Base-by-base conservation (phyloP, 2,329 filamentous ascomycete genomes). In the Pyrenophora teres region DNA sequence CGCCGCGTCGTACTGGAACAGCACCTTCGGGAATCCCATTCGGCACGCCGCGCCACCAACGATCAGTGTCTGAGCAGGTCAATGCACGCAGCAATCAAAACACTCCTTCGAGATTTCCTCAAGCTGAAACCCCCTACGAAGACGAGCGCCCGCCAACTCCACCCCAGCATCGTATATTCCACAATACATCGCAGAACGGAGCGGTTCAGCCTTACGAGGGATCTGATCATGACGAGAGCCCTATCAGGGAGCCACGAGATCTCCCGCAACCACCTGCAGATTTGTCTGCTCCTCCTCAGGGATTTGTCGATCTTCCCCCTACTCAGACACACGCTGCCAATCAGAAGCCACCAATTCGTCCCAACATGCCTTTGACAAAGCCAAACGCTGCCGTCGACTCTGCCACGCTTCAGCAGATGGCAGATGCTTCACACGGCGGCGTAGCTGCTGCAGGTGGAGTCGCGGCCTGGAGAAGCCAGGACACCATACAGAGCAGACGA, bases 351-450 rank as follows among this genome's bases (percentile, higher is more conserved):
- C 78, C 80, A 1, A 85, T 83, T 52, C 84, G 84, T 56, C 89
- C 89, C 0, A 85, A 89, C 62, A 85, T 90, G 51, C 87, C 90
- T 68, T 80, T 93, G 64, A 87, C 89, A 56, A 86, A 86, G 58
- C 90, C 89, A 44, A 94, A 91, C 62, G 92, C 88, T 62, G 87
- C 91, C 18, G 86, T 97, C 71, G 96, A 94, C 21, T 83, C 81
- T 61, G 86, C 86, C 1, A 97, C 93, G 0, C 79, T 97, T 39
- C 82, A 87, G 38, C 91, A 97, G 69, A 80, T 97, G 69, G 85
- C 85, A 27, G 88, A 87, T 60, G 88, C 88, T 39, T 84, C 83
- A 46, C 83, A 82, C 18, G 72, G 52, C n/a, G 65, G 66, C 7
- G 44, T 69, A 39, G 74, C 75, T 36, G 68, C 70, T 19, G 73